Percentiles rank a stretch among this genome's conserved stretches.
These are phyloP conservation scores for Pleurotus sapidus DNA, from an alignment of 768 basidiomycete genomes.

Conservation along the genomic window DNA sequence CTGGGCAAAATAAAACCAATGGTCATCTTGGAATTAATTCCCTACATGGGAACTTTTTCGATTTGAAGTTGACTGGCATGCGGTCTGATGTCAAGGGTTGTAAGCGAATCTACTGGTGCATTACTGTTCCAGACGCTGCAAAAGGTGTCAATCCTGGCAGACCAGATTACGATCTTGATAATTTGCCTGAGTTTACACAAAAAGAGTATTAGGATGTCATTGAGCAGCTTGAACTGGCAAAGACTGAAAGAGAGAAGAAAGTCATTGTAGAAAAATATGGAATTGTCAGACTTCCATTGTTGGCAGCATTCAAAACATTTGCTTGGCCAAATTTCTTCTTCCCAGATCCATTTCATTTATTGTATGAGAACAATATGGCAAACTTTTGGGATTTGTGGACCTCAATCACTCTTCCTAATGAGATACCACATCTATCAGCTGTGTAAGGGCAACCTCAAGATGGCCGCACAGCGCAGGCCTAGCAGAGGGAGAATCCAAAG, in stretches of 20 bases:
- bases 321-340: slow-evolving; percentile 29
- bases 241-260: slow-evolving; percentile 8
- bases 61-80: slow-evolving; percentile 19
- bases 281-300: slow-evolving; percentile 22
- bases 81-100: slow-evolving; percentile 15
- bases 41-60: slow-evolving; percentile 26
- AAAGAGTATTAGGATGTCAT: slow-evolving; percentile 22
- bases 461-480: too few species aligned
- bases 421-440: slow-evolving; percentile 16
- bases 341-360: slow-evolving; percentile 31
- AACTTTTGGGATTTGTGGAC: slow-evolving; percentile 30
- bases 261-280: slow-evolving; percentile 20
- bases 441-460: too few species aligned
- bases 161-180: slow-evolving; percentile 18
- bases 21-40: slow-evolving; percentile 25
- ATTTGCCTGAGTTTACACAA: slow-evolving; percentile 20
- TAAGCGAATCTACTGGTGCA: slow-evolving; percentile 27
- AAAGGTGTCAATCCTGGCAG: slow-evolving; percentile 19
- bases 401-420: slow-evolving; percentile 9
- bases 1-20: slow-evolving; percentile 29
- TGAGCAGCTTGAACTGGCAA: slow-evolving; percentile 12
- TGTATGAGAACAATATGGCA: slow-evolving; percentile 29
- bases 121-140: slow-evolving; percentile 15
- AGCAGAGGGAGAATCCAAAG: too few species aligned
- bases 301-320: slow-evolving; percentile 27